Evolutionary conservation across 305 asterid genomes (phyloP).

Genomic region (Solanum aculeatissimum): DNA sequence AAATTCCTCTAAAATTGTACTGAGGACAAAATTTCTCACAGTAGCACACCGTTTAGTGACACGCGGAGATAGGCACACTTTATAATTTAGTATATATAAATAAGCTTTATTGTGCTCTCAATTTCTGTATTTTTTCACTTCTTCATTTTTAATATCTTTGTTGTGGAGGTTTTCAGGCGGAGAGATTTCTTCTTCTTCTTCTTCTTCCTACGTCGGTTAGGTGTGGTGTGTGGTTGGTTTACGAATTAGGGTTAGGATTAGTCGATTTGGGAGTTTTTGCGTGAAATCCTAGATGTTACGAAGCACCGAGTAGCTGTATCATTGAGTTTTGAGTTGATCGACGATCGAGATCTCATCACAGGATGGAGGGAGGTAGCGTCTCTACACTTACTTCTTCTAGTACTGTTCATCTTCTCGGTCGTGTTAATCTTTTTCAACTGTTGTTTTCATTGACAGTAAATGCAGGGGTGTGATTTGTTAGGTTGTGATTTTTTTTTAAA

Average conservation of each 20-base stretch:
- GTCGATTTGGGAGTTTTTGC: neutral
- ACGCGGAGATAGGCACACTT: slow-evolving; percentile 7
- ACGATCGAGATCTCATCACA: slow-evolving; percentile 71
- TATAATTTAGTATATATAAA: neutral
- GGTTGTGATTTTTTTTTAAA: neutral
- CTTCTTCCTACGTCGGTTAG: slow-evolving; percentile 1
- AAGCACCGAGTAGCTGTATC: slow-evolving; percentile 36
- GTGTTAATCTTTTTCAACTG: neutral
- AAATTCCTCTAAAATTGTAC: neutral
- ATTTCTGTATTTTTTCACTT: slow-evolving; percentile 3
- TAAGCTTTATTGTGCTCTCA: slow-evolving; percentile 6
- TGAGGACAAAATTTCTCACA: neutral
- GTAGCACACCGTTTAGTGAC: slow-evolving; percentile 3
- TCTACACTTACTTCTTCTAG: slow-evolving; percentile 92
- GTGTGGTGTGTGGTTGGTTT: neutral
- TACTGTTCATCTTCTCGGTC: slow-evolving; percentile 57
- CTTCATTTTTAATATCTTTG: neutral
- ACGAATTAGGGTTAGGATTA: neutral
- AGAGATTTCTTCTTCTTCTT: neutral
- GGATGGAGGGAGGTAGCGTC: slow-evolving; percentile 99
- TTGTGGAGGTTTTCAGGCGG: neutral
- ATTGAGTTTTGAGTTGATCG: slow-evolving; percentile 51
- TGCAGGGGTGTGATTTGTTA: neutral
- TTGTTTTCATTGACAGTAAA: neutral
- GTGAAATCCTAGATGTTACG: slow-evolving; percentile 42